Evolutionary conservation across 768 basidiomycete genomes (phyloP).

Genomic region (Amyloporia xantha): DNA sequence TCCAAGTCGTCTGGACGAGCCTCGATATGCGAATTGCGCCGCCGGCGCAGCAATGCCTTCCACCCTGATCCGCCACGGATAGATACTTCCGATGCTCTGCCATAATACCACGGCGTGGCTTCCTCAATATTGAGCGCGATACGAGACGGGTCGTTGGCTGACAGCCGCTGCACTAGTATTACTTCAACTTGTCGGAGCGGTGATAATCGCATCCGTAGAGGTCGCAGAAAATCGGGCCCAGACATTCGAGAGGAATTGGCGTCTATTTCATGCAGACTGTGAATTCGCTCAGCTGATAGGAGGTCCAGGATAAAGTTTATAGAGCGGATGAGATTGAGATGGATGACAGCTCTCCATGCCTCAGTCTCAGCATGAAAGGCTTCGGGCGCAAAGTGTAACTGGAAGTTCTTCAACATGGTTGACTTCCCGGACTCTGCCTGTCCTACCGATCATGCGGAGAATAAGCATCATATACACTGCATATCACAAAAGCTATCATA

Average conservation of each 20-base stretch:
- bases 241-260: neutral
- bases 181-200: slow-evolving; percentile 53
- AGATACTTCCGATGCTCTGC: slow-evolving; percentile 41
- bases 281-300: slow-evolving; percentile 25
- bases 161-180: slow-evolving; percentile 38
- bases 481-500: slow-evolving; percentile 24
- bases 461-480: neutral
- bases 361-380: slow-evolving; percentile 51
- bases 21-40: slow-evolving; percentile 4
- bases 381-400: slow-evolving; percentile 52
- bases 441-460: slow-evolving; percentile 28
- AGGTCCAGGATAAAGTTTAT: slow-evolving; percentile 37
- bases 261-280: neutral
- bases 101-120: slow-evolving; percentile 18
- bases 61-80: slow-evolving; percentile 42
- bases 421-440: slow-evolving; percentile 68
- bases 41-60: slow-evolving; percentile 35
- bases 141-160: slow-evolving; percentile 23
- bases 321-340: slow-evolving; percentile 59
- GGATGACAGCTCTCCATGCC: slow-evolving; percentile 59
- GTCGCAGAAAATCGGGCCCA: neutral
- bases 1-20: slow-evolving; percentile 31
- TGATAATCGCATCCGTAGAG: slow-evolving; percentile 30
- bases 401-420: slow-evolving; percentile 61
- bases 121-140: slow-evolving; percentile 8